Evolutionary conservation across 192 early-diverging fungal genomes (phyloP).

Genomic region (Umbelopsis sp.): DNA sequence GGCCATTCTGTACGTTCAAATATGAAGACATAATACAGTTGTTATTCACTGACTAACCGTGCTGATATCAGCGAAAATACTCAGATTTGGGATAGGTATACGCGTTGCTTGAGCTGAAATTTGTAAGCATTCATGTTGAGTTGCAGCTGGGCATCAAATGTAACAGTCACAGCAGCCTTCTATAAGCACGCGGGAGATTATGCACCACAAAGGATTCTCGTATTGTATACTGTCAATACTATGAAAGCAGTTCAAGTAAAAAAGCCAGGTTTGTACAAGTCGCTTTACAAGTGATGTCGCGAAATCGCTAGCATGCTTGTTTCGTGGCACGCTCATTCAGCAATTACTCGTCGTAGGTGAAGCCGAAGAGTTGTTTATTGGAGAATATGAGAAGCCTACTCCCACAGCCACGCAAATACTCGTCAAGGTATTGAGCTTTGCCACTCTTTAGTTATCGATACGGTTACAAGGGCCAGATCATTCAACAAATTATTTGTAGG

Average conservation of each 20-base stretch:
- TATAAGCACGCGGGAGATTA: too few species aligned
- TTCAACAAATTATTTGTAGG: conserved; percentile 19
- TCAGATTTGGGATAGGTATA: too few species aligned
- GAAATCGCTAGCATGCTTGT: too few species aligned
- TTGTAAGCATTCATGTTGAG: too few species aligned
- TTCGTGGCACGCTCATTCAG: not conserved
- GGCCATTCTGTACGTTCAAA: too few species aligned
- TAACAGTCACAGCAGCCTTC: too few species aligned
- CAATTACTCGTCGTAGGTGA: conserved; percentile 28
- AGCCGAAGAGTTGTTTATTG: conserved; percentile 52
- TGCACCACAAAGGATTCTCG: too few species aligned
- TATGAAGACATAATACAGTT: too few species aligned
- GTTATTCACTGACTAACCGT: too few species aligned
- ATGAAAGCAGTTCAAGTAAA: conserved; percentile 15
- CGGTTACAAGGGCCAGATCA: not conserved
- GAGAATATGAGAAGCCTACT: conserved; percentile 43
- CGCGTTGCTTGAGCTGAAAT: too few species aligned
- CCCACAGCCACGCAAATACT: conserved; percentile 49
- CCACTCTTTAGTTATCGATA: not conserved
- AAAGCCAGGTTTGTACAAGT: not conserved
- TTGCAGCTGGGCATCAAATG: too few species aligned
- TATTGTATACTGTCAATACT: not conserved
- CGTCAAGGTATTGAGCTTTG: conserved; percentile 44
- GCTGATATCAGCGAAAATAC: too few species aligned
- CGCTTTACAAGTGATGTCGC: not conserved